Evolutionary conservation across 176 grass and related monocot species (phyloP), one percentile per base, ranked within the genome.

Genomic region (Phragmites australis): DNA sequence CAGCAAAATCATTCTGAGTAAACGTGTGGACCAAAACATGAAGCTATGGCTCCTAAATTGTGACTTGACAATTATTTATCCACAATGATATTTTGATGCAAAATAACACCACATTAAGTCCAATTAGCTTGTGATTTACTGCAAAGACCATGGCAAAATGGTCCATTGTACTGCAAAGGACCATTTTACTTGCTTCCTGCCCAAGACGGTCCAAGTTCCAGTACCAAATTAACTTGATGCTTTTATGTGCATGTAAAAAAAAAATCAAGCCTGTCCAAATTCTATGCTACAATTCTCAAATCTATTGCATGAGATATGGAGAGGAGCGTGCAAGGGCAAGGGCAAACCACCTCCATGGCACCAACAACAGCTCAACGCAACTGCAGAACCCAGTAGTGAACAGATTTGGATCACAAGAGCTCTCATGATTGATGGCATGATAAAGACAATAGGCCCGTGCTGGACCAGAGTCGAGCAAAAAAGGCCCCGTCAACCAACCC

Each of bases 291-390:
- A 37, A 27, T 14, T 73, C 4, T 25, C 47, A 80, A 63, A 56
- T 19, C 14, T 40, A 50, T 70, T 72, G 5, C 8, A 23, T 9
- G n/a, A 58, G 7, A 22, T 27, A 74, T 22, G 12, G 53, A 65
- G 22, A 88, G 67, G 19, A 83, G 42, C 76, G 6, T 65, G 65
- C 46, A 56, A 51, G 7, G 77, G 50, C 65, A 83, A 18, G 23
- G 37, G 39, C 23, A 14, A 62, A 62, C 52, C 30, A 68, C 19
- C 62, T 49, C 27, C 53, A 82, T 13, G 40, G 26, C 12, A 64
- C 27, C 25, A 74, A 74, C 5, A 57, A 34, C 2, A 23, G 44
- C 40, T 55, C 29, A 82, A 9, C 6, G 14, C 21, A 82, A 23
- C 55, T 82, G 10, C 4, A 25, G 30, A 77, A 77, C 56, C 47